Evolutionary conservation across 257 asterid genomes (phyloP), one percentile per base, ranked within the genome.

Genomic region (Plectranthus barbatus): DNA sequence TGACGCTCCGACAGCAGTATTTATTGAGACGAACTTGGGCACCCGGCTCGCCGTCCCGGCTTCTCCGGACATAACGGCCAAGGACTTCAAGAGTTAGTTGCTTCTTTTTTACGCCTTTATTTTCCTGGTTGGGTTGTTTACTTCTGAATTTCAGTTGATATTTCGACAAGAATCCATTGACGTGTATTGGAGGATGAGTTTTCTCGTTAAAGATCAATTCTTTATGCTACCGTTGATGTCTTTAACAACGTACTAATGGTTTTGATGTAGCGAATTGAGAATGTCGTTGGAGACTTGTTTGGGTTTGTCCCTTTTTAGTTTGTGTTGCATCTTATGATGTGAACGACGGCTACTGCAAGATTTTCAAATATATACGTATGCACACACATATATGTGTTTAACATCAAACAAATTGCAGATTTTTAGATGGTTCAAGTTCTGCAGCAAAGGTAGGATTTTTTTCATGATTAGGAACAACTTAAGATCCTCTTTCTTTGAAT

Each of bases 31-130:
- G n/a, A 58, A 39, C 50, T 12, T 58, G 50, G 64, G 64, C 51
- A 58, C 64, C 20, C 51, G 64, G 37, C 51, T 39, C 21, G 64
- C 51, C 51, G 64, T 58, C 7, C 37, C 64, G 64, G 37, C 50
- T 14, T 58, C 64, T 20, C 64, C 64, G 4, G 64, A 57, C 13
- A 39, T 58, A 13, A 58, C 51, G 37, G 64, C 64, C 14, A 39
- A 40, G 5, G 21, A 58, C 36, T 58, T 58, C 64, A 39, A 40
- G 50, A 58, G 64, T 58, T 40, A 58, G 64, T 58, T 19, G 7
- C 12, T 37, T 19, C n/a, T 29, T 7, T 20, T 11, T 41, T 12
- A 18, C 4, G 47, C 31, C 4, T 6, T 54, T 3, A n/a, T 2
- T 15, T 17, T 54, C 6, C 5, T 26, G 5, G 14, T 14, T 9